Conservation (phyloP, 2,329 filamentous ascomycete genomes). For the Colletotrichum higginsianum region DNA sequence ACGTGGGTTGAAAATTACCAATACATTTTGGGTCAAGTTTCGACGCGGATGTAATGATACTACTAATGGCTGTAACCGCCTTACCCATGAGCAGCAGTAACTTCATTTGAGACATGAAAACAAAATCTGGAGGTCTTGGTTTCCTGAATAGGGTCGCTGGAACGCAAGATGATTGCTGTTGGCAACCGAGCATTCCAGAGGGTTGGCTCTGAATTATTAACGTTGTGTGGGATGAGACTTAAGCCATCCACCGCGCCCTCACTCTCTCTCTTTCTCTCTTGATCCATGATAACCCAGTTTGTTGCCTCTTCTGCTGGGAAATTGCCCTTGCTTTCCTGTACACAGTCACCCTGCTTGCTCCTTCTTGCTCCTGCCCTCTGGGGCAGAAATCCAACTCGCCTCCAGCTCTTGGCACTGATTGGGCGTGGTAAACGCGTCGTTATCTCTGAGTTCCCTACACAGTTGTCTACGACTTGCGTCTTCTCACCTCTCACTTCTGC, state of each 20-base stretch:
- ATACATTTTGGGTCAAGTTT: not conserved
- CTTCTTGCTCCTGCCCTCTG: conserved; percentile 2
- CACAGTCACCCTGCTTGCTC: not conserved
- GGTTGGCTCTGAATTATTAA: not conserved
- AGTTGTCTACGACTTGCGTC: not conserved
- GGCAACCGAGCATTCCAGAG: conserved; percentile 27
- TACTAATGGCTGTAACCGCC: no score
- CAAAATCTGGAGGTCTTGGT: conserved; percentile 3
- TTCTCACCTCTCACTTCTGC: no score
- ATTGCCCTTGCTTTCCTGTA: not conserved
- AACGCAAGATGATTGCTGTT: conserved; percentile 35
- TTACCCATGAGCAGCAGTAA: not conserved
- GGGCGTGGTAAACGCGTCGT: not conserved
- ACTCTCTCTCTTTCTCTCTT: no score
- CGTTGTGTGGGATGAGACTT: not conserved
- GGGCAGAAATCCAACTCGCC: not conserved
- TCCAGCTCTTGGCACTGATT: not conserved
- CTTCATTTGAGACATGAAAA: conserved; percentile 20
- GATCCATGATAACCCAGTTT: no score
- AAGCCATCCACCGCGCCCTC: no score
- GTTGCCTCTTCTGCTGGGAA: not conserved
- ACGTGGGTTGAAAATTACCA: conserved; percentile 8
- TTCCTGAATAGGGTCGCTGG: not conserved
- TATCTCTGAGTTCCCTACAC: not conserved
- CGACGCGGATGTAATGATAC: no score